Evolutionary conservation across 192 early-diverging fungal genomes (phyloP).

Genomic region (Coemansia sp.): DNA sequence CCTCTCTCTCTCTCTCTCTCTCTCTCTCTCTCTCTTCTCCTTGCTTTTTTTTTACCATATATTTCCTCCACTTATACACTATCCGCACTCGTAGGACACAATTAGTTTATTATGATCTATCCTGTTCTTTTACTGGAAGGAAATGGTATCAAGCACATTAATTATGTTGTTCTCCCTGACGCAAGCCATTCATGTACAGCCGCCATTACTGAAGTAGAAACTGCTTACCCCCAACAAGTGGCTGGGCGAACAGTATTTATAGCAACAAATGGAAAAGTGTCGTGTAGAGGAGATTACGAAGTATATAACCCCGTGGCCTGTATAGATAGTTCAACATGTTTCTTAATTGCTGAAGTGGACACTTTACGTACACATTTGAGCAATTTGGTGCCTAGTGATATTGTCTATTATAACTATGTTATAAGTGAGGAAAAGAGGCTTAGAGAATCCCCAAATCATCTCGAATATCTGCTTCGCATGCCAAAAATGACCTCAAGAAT

Average conservation of each 20-base stretch:
- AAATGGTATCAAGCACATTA: no score
- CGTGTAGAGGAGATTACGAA: background rate
- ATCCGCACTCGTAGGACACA: no score
- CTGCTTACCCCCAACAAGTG: no score
- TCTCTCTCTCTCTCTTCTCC: no score
- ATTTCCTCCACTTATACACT: no score
- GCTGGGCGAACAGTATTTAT: background rate
- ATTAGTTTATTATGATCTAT: no score
- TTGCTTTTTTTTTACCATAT: no score
- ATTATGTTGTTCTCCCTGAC: no score
- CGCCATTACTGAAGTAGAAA: no score
- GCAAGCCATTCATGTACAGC: no score
- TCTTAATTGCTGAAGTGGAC: background rate
- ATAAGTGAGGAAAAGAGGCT: background rate
- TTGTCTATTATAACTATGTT: background rate
- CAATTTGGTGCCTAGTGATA: background rate
- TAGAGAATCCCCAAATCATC: background rate
- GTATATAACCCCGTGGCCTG: rapidly evolving
- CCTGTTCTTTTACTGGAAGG: no score
- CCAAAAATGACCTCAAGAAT: background rate
- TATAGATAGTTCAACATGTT: background rate
- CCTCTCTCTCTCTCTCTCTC: no score
- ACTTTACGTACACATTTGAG: background rate
- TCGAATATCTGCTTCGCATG: background rate
- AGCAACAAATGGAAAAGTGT: background rate